These are phyloP conservation scores for Ottelia alismoides DNA, from an alignment of 106 monocot genomes.

Conservation along the genomic window DNA sequence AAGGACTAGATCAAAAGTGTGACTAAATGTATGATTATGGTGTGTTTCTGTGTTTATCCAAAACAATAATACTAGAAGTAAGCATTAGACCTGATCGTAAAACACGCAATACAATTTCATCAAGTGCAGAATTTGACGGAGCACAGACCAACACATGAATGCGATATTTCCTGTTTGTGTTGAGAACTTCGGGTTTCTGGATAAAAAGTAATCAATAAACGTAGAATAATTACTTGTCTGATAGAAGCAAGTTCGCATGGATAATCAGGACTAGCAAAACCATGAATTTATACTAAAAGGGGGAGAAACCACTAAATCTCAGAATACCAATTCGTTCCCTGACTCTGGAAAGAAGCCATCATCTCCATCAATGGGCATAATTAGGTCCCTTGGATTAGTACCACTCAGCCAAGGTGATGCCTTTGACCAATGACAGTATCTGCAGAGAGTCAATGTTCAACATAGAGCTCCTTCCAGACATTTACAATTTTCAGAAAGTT, in stretches of 20 bases:
- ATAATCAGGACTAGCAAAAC: no score
- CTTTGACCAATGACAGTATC: constrained; percentile 62
- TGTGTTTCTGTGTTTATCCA: no score
- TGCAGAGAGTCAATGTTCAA: constrained; percentile 10
- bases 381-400: constrained; percentile 71
- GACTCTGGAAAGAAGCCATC: constrained; percentile 74
- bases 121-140: constrained; percentile 97
- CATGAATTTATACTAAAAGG: neutral
- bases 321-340: constrained; percentile 72
- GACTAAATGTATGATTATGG: no score
- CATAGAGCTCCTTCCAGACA: no score
- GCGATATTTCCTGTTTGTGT: constrained; percentile 82
- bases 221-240: no score
- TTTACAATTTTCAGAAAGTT: no score
- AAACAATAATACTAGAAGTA: neutral
- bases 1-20: no score
- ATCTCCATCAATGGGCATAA: constrained; percentile 74
- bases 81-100: constrained; percentile 51
- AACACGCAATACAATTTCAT: constrained; percentile 94
- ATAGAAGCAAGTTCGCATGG: no score
- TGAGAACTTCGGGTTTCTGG: constrained; percentile 89
- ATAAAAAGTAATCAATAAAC: no score
- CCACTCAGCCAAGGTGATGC: constrained; percentile 86
- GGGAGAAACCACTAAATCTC: neutral
- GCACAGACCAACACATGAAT: constrained; percentile 97